Evolutionary conservation across 73 alveolate species (phyloP), one percentile per base, ranked within the genome.

Genomic region (Paramecium pentaurelia): DNA sequence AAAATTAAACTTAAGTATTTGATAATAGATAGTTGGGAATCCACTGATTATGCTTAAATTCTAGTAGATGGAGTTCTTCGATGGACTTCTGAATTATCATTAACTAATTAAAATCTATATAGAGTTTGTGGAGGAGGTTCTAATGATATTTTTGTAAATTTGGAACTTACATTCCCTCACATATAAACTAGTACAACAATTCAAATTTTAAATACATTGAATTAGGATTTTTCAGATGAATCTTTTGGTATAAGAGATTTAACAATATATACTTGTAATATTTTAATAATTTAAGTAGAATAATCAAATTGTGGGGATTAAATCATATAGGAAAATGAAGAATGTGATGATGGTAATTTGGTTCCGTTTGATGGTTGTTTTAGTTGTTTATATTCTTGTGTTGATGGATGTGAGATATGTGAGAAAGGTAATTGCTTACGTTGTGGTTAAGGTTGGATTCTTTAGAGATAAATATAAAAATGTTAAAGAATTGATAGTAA

Each of bases 331-430:
- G 4, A 5, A 14, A 5, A 12, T 9, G 93, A 86, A 64, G 54
- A 49, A 3, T 86, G 93, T 58, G 93, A 86, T 37, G 93, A 86
- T 38, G 93, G 86, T 7, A 86, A 86, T 64, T 22, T 22, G 14
- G 32, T 22, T 37, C 42, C 44, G 8, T 90, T 90, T 51, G 93
- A 86, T 86, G 93, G 93, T 32, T 86, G 93, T 38, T 51, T 45
- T n/a, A 9, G 22, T 6, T 54, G 68, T 18, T 5, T 14, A 18
- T 54, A 18, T 12, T 54, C 68, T 0, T 54, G 68, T 54, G 68
- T 54, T 18, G 32, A 54, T 6, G 68, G 68, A n/a, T 54, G 68
- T 54, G n/a, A 9, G 1, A 3, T 54, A 1, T 54, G 68, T 54
- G 9, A 54, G 3, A 18, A 54, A 18, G 32, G 30, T 1, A n/a